Evolutionary conservation across 768 basidiomycete species (phyloP).

Genomic region (Inosperma sp.): DNA sequence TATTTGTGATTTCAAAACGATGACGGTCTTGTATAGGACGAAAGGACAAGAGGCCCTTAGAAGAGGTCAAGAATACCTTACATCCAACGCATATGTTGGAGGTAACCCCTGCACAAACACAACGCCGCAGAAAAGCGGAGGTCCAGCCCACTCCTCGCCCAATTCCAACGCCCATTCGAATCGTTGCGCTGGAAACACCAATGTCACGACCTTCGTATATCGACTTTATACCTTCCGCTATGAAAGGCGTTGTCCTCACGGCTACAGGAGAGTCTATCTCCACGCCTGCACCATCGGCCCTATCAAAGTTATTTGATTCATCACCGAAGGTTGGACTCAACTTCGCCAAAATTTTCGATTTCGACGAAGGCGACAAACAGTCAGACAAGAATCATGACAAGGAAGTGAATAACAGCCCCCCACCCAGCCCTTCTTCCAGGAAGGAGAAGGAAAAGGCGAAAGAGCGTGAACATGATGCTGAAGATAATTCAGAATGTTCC

Average conservation of each 20-base stretch:
- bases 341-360: constrained; percentile 77
- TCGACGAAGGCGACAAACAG: constrained; percentile 41
- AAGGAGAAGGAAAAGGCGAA: constrained; percentile 36
- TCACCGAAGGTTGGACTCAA: constrained; percentile 70
- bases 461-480: constrained; percentile 14
- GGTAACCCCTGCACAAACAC: constrained; percentile 22
- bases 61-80: constrained; percentile 72
- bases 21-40: constrained; percentile 30
- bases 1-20: neutral
- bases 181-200: constrained; percentile 49
- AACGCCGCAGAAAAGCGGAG: constrained; percentile 19
- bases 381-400: constrained; percentile 25
- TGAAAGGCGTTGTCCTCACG: constrained; percentile 78
- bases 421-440: constrained; percentile 45
- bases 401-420: constrained; percentile 32
- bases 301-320: constrained; percentile 61
- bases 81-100: constrained; percentile 37
- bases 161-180: constrained; percentile 24
- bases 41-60: constrained; percentile 57
- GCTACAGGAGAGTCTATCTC: constrained; percentile 69
- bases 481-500: constrained; percentile 21
- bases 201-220: constrained; percentile 36
- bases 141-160: constrained; percentile 28
- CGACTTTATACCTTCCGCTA: constrained; percentile 46
- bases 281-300: constrained; percentile 65